phyloP scores from a whole-genome alignment of 805 yeast species.

The Saccharomyces jurei region DNA sequence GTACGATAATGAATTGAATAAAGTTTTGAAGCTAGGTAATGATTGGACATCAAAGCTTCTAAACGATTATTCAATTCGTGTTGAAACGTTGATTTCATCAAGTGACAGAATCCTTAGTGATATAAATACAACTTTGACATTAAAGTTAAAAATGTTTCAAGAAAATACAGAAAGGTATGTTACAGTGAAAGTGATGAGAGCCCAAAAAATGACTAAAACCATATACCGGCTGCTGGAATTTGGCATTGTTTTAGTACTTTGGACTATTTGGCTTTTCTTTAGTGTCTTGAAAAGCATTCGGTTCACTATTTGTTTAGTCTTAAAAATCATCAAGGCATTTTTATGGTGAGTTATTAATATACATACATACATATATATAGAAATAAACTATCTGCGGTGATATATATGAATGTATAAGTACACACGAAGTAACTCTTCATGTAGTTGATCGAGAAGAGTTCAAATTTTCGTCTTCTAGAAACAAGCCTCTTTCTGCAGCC shows the following conservation, averaged over 20 bases:
- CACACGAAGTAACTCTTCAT: background rate
- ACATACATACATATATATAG: background rate
- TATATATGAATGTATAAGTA: background rate
- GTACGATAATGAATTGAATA: conserved; percentile 21
- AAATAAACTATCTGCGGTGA: background rate
- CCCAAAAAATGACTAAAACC: conserved; percentile 16
- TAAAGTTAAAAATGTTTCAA: conserved; percentile 40
- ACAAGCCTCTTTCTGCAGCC: conserved; percentile 40
- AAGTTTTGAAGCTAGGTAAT: conserved; percentile 25
- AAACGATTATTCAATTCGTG: conserved; percentile 40
- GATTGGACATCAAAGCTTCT: conserved; percentile 25
- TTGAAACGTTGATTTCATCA: conserved; percentile 52
- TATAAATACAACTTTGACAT: conserved; percentile 59
- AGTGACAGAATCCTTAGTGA: conserved; percentile 68
- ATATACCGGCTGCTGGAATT: conserved; percentile 24
- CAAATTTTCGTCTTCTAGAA: conserved; percentile 30
- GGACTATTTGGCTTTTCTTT: conserved; percentile 28
- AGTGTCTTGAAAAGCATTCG: conserved; percentile 16
- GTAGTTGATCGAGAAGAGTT: background rate
- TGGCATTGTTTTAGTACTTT: conserved; percentile 20
- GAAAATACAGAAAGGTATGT: conserved; percentile 28
- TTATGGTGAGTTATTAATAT: conserved; percentile 15
- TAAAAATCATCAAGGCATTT: conserved; percentile 17
- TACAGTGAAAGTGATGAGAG: conserved; percentile 17
- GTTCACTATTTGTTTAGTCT: conserved; percentile 8